These are phyloP conservation scores for Agaricus bisporus DNA, from an alignment of 768 basidiomycete species.

Conservation along the genomic window DNA sequence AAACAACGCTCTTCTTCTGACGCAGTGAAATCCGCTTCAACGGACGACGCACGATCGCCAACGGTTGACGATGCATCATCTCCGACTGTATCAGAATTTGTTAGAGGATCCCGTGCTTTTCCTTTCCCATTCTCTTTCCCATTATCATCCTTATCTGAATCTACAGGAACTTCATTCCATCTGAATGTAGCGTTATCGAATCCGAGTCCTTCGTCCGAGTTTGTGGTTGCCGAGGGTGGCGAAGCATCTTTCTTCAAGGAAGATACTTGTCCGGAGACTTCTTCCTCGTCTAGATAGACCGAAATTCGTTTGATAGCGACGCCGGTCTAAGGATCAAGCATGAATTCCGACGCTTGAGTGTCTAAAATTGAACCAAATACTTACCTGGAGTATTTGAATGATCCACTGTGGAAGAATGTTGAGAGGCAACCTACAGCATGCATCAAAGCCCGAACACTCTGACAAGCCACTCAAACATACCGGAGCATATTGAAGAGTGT, in stretches of 20 bases:
- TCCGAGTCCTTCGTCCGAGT: slow-evolving; percentile 37
- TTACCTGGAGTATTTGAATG: slow-evolving; percentile 66
- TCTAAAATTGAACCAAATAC: background rate
- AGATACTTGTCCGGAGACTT: slow-evolving; percentile 63
- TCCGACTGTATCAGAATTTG: background rate
- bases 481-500: slow-evolving; percentile 83
- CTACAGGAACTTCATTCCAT: slow-evolving; percentile 49
- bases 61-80: background rate
- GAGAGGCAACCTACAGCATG: slow-evolving; percentile 46
- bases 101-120: slow-evolving; percentile 9
- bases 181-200: slow-evolving; percentile 54
- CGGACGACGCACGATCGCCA: slow-evolving; percentile 11
- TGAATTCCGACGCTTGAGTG: background rate
- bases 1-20: slow-evolving; percentile 46
- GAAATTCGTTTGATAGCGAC: slow-evolving; percentile 66
- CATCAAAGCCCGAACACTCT: background rate
- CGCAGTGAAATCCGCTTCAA: slow-evolving; percentile 15
- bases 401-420: slow-evolving; percentile 79
- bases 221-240: slow-evolving; percentile 19
- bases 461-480: slow-evolving; percentile 21
- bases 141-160: slow-evolving; percentile 17
- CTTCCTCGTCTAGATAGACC: slow-evolving; percentile 63
- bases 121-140: background rate
- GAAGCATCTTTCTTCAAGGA: slow-evolving; percentile 41
- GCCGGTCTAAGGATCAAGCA: slow-evolving; percentile 31